Evolutionary conservation across 2,329 filamentous ascomycete genomes (phyloP), one percentile per base, ranked within the genome.

Genomic region (Emericellopsis atlantica): DNA sequence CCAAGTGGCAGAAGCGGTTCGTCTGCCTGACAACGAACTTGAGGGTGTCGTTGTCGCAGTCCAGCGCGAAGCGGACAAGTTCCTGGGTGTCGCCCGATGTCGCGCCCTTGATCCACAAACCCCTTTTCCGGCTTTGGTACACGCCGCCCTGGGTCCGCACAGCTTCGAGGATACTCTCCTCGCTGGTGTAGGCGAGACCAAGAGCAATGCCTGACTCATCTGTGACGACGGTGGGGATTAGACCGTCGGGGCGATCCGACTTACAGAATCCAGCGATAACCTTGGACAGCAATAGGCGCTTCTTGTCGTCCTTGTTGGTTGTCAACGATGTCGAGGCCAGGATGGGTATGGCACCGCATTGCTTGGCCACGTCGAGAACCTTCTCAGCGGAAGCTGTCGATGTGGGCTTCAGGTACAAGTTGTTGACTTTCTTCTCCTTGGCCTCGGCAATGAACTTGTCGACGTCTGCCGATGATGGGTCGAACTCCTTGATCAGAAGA

Each of bases 21-120:
- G 84, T 87, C 60, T 98, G 92, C 51, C 77, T 81, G 35, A 96
- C 90, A 12, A 87, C 75, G 58, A 95, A 96, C 49, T 84, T 82
- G 51, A 98, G 64, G 44, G 89, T 93, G 60, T 98, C 92, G 48
- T 82, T 82, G 60, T 98, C 92, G 60, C 92, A 98, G 61, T 98
- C 92, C 41, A 93, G 69, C 1, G 83, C 82, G 48, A 98, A 74
- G 43, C 79, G 79, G 18, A 96, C 70, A 39, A 98, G 70, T 59
- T 95, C 81, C 60, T 98, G 92, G 11, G 85, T 86, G 58, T 96
- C 89, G 12, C 92, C 92, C 41, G 90, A 96, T 8, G 84, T 92
- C 40, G 89, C 85, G 6, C 92, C 92, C 67, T 98, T 98, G 62
- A 94, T 83, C 92, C 92, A 98, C 23, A 98, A 64, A 1, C 92